A percentile compares a stretch with the other conserved stretches of the same genome.
Conservation (phyloP, 1,284 basidiomycete species). For the Ganoderma resinaceum region DNA sequence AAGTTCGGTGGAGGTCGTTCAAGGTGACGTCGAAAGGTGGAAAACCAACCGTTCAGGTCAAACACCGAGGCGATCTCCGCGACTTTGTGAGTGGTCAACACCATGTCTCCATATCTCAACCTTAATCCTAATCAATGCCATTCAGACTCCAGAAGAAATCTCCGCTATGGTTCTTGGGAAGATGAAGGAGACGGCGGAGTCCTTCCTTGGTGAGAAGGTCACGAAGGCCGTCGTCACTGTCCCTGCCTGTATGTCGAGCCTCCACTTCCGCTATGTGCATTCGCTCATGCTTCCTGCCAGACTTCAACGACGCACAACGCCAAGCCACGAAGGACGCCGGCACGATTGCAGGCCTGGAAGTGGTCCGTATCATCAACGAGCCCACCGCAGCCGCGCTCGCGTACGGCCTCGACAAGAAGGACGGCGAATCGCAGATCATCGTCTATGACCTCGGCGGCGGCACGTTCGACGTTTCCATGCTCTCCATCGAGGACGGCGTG, state of each 20-base stretch:
- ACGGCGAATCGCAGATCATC: conserved; percentile 88
- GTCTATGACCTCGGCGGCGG: conserved; percentile 92
- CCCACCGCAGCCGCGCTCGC: conserved; percentile 98
- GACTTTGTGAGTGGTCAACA: conserved; percentile 68
- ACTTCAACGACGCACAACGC: conserved; percentile 99
- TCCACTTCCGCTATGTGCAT: background rate
- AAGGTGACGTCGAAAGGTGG: conserved; percentile 79
- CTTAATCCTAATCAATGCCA: background rate
- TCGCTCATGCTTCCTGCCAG: background rate
- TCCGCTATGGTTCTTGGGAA: conserved; percentile 95
- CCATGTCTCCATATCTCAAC: background rate
- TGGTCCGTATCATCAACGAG: conserved; percentile 99
- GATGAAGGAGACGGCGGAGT: conserved; percentile 99
- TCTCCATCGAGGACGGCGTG: conserved; percentile 97
- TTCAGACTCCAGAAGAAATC: conserved; percentile 85
- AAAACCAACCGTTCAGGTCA: conserved; percentile 87
- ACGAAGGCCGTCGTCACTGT: conserved; percentile 98
- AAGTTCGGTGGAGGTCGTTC: conserved; percentile 66
- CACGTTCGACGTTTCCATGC: conserved; percentile 91
- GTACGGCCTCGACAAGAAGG: conserved; percentile 97
- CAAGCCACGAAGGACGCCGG: conserved; percentile 99
- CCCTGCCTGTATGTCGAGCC: conserved; percentile 67
- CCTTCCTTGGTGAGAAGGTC: conserved; percentile 96
- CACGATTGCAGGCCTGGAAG: conserved; percentile 93
- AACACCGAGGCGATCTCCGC: conserved; percentile 86